Evolutionary conservation across 2,329 filamentous ascomycete genomes (phyloP).

Genomic region (Sporothrix pseudoabietina): DNA sequence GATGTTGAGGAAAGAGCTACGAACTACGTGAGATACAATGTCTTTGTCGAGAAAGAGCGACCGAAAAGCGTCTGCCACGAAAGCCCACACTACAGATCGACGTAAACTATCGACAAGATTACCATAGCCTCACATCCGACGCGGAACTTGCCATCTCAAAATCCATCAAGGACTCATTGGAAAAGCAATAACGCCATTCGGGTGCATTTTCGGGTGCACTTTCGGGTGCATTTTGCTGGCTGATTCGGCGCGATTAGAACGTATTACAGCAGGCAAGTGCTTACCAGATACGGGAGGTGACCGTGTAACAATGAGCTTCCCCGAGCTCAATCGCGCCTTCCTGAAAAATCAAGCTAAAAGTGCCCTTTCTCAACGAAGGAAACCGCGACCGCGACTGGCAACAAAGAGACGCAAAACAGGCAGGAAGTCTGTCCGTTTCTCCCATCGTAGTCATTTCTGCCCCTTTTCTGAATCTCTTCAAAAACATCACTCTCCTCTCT

Average conservation of each 20-base stretch:
- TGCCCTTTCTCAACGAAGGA: neutral
- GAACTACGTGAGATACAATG: neutral
- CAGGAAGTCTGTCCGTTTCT: neutral
- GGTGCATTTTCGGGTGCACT: no score
- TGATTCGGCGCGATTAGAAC: constrained; percentile 21
- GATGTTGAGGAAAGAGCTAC: constrained; percentile 9
- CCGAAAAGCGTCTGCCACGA: neutral
- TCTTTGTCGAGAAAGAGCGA: neutral
- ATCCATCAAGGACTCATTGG: neutral
- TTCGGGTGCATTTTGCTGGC: neutral
- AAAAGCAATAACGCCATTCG: no score
- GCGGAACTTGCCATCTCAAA: neutral
- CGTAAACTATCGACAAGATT: neutral
- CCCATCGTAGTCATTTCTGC: neutral
- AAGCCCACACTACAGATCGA: neutral
- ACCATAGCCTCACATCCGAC: constrained; percentile 1
- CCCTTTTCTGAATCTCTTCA: neutral
- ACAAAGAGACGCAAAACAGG: neutral
- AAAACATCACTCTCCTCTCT: neutral
- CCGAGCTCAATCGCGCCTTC: constrained; percentile 4
- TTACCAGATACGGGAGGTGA: constrained; percentile 15
- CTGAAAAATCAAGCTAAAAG: neutral
- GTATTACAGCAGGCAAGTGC: neutral
- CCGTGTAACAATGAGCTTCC: neutral
- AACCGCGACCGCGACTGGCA: constrained; percentile 5